Base-by-base conservation (phyloP, 495 filamentous ascomycete species). In the Aspergillus leporis region DNA sequence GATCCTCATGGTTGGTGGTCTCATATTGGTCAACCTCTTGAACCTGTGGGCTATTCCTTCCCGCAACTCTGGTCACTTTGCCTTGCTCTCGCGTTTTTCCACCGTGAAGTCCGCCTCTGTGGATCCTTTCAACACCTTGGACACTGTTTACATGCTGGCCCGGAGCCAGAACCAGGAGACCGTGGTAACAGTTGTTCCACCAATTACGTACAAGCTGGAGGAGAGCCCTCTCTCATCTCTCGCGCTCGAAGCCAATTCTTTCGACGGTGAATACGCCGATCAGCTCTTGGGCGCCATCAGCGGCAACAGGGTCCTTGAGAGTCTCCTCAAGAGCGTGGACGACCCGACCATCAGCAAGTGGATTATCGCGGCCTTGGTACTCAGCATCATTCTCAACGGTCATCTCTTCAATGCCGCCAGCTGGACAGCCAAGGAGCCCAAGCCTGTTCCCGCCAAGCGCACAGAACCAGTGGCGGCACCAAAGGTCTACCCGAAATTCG, bases 371-470 rank as follows among this genome's bases (percentile, higher is more conserved):
- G 90, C 91, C 36, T 76, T 99, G 63, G 94, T 88, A 7, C 79
- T 99, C 76, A 98, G 95, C 62, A 85, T 99, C 43, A 86, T 93
- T 13, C 80, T 99, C 22, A 99, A 99, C 66, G 93, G 93, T 14
- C 97, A 98, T 69, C 84, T 99, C 1, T 98, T 98, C 81, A 98
- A 98, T 67, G 94, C 91, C 4, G 94, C 95, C 32, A 79, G 94
- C 58, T 97, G 91, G 93, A 90, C 88, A 52, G 94, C 97, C 69
- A 95, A 96, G 74, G 93, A 96, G 50, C 83, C 90, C 14, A 81
- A 87, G 52, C 66, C 82, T n/a, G 67, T 72, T 25, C 62, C 64
- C 31, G 59, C 59, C 30, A 52, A 67, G 18, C 55, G 58, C 6
- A 57, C 60, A 53, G 64, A 68, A 12, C 59, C 61, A 25, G 66